Evolutionary conservation across 345 rosid genomes (phyloP), one percentile per base, ranked within the genome.

Genomic region (Camelina sativa): DNA sequence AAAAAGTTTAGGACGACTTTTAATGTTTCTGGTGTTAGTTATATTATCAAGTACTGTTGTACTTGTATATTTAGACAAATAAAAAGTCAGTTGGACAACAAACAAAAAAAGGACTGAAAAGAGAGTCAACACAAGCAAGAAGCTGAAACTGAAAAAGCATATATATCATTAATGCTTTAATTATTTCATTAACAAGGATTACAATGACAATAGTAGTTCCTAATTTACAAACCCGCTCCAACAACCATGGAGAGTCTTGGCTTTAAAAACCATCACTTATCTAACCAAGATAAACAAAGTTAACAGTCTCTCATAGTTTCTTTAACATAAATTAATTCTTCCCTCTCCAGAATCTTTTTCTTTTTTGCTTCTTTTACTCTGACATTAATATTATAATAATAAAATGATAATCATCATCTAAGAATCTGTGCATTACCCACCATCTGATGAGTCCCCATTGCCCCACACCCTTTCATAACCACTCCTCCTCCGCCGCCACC

Each of bases 401-500:
- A 70, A 6, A 7, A 19, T 38, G 40, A 61, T 65, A 53, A 56
- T 63, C 53, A 59, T 81, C 35, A 87, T 80, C 85, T 81, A 80
- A 89, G 86, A 83, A 86, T 89, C 76, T 80, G 86, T 85, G 88
- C 77, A 74, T 80, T 82, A 64, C 83, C 83, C 62, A 74, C 67
- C 80, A 80, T 76, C 65, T 68, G 83, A 83, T 79, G 81, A 51
- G 83, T 34, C 60, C 81, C 64, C 72, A 87, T 34, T 23, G 81
- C 77, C 76, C 85, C 84, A 71, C 85, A 86, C 47, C 80, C 86
- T 76, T 83, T 91, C 73, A 74, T 66, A 69, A 80, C 65, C 43
- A 82, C 54, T 19, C 91, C 77, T 12, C 76, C 80, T 3, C 84
- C 16, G 60, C 80, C 47, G 59, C 80, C 75, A 15, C 78, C 80